Conservation (phyloP, 345 rosid species). For the Syzygium grande region DNA sequence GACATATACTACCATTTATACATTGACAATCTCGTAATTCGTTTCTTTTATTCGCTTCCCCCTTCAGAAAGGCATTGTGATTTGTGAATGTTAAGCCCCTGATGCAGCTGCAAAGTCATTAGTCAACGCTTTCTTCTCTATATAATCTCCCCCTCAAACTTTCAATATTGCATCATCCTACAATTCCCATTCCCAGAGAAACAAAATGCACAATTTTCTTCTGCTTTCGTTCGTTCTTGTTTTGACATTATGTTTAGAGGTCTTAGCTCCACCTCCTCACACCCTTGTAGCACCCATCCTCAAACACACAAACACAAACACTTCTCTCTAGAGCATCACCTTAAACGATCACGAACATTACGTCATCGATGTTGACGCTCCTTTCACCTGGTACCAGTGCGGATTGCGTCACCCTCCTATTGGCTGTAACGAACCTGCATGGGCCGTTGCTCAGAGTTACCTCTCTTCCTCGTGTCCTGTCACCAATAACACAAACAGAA, state of each 20-base stretch:
- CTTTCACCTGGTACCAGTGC: neutral
- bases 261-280: neutral
- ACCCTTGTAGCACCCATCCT: neutral
- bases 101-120: neutral
- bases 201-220: neutral
- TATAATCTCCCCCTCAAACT: neutral
- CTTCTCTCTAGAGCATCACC: neutral
- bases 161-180: too few relatives aligned
- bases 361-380: neutral
- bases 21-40: neutral
- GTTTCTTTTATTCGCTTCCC: too few relatives aligned
- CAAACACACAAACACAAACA: neutral
- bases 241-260: neutral
- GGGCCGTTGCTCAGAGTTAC: too few relatives aligned
- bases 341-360: neutral
- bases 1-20: too few relatives aligned
- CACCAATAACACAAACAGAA: neutral
- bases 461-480: neutral
- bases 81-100: neutral
- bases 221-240: neutral
- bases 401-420: neutral
- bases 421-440: neutral
- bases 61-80: too few relatives aligned
- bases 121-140: neutral
- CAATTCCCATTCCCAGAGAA: neutral